Conservation (phyloP, 495 filamentous ascomycete genomes). For the Ascodesmis nigricans region DNA sequence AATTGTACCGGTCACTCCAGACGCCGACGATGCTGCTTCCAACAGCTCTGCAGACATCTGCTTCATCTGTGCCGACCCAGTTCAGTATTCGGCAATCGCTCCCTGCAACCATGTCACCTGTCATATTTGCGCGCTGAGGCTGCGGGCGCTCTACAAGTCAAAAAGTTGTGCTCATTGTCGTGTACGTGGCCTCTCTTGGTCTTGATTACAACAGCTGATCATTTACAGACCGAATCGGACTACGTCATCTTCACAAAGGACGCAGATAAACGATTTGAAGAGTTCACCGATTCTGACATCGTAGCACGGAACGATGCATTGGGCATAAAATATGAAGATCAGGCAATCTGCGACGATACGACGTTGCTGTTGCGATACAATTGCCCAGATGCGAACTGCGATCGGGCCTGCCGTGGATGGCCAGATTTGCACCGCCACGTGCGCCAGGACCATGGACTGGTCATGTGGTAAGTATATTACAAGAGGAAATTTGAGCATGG, state of each 20-base stretch:
- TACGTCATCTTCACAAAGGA: constrained; percentile 86
- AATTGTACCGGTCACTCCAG: neutral
- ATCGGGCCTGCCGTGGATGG: constrained; percentile 80
- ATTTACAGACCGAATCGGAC: constrained; percentile 43
- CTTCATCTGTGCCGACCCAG: constrained; percentile 84
- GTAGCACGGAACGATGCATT: constrained; percentile 55
- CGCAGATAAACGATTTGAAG: constrained; percentile 53
- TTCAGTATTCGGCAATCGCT: constrained; percentile 62
- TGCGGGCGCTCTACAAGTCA: constrained; percentile 84
- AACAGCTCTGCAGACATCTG: constrained; percentile 55
- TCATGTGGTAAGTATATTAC: constrained; percentile 51
- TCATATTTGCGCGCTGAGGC: constrained; percentile 76
- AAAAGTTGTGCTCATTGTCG: constrained; percentile 88
- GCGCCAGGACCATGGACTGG: constrained; percentile 51
- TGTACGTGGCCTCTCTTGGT: constrained; percentile 29
- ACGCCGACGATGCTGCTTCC: constrained; percentile 13
- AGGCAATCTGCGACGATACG: constrained; percentile 73
- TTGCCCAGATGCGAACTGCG: constrained; percentile 66
- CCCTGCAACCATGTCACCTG: constrained; percentile 92
- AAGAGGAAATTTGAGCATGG: neutral
- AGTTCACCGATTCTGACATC: constrained; percentile 52
- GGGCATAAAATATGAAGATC: constrained; percentile 71
- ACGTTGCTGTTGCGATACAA: constrained; percentile 79
- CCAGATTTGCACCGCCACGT: constrained; percentile 86
- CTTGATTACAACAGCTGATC: constrained; percentile 17